phyloP scores from a whole-genome alignment of 2,329 filamentous ascomycete species.

The Furcasterigmium sp. region DNA sequence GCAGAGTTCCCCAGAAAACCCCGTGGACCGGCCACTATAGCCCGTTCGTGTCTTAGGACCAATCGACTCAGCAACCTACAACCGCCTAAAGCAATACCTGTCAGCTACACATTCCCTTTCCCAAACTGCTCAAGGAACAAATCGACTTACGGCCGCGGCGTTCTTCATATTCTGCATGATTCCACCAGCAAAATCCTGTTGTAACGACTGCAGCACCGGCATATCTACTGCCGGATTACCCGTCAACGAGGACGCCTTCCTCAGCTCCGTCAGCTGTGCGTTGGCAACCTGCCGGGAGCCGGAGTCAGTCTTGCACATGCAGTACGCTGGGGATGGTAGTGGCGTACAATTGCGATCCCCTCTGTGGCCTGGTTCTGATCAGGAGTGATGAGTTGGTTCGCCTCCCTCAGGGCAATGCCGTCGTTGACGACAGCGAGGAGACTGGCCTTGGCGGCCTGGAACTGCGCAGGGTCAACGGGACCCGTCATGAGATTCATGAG shows the following conservation, averaged over 20 bases:
- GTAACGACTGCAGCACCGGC: slow-evolving; percentile 6
- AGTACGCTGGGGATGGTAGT: too few relatives aligned
- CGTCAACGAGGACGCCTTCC: slow-evolving; percentile 8
- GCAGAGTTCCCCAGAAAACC: too few relatives aligned
- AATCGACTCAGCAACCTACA: too few relatives aligned
- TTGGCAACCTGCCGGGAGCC: slow-evolving; percentile 6
- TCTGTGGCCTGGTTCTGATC: slow-evolving; percentile 6
- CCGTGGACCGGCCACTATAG: too few relatives aligned
- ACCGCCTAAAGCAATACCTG: too few relatives aligned
- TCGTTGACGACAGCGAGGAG: slow-evolving; percentile 10
- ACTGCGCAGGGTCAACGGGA: slow-evolving; percentile 9
- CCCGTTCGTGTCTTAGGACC: too few relatives aligned
- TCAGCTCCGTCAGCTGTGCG: slow-evolving; percentile 7
- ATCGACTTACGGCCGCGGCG: slow-evolving; percentile 5
- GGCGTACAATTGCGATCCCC: slow-evolving; percentile 8
- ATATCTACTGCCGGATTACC: slow-evolving; percentile 8
- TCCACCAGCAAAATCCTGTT: slow-evolving; percentile 9
- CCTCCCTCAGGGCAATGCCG: slow-evolving; percentile 9
- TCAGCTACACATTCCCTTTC: too few relatives aligned
- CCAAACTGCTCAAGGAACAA: too few relatives aligned
- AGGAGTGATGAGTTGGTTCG: slow-evolving; percentile 10
- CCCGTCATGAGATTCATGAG: slow-evolving; percentile 7
- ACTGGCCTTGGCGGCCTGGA: slow-evolving; percentile 12
- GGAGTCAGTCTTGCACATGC: not conserved
- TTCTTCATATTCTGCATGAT: slow-evolving; percentile 12